Base-by-base conservation (phyloP, 306 rosid species). In the Lagenaria siceraria region DNA sequence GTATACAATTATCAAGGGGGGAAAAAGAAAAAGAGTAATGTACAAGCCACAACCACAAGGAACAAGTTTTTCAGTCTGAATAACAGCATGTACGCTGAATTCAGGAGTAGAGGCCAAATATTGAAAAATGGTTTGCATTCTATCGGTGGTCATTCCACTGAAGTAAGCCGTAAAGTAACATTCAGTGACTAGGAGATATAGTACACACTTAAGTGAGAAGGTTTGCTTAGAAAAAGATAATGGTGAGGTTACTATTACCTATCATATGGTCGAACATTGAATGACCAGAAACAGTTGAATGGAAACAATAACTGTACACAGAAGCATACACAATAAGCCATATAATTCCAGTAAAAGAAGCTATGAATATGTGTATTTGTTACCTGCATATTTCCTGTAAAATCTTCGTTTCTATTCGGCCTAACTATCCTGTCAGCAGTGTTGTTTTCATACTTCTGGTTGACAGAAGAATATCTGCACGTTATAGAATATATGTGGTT, bases 371-470 rank as follows among this genome's bases (percentile, higher is more conserved):
- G 17, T 17, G 70, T 31, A 77, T 33, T 60, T 69, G 55, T 78
- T 82, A 92, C 98, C 96, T 84, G 97, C 93, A 84, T 83, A 80
- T 78, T 79, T 46, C 82, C 88, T 8, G 87, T 75, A 66, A 48
- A 61, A 52, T 78, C 76, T 43, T 80, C 89, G 58, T 82, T 77
- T 83, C 87, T 87, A 76, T 84, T 82, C 1, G 96, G 98, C 85
- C 87, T 87, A 24, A 87, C 62, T 80, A 94, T 89, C 81, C 98
- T 81, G 59, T 94, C 97, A 51, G 81, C 58, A 43, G 96, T 83
- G 63, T 82, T 75, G 88, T 94, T 92, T 0, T 33, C 75, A 79
- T 92, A 86, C 77, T 88, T 90, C 78, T 90, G 96, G 75, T 77
- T 77, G 74, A 88, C 74, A 46, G 85, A 89, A 40, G 80, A 58